Base-by-base conservation (phyloP, 768 basidiomycete species). In the Neoboletus magnificus region DNA sequence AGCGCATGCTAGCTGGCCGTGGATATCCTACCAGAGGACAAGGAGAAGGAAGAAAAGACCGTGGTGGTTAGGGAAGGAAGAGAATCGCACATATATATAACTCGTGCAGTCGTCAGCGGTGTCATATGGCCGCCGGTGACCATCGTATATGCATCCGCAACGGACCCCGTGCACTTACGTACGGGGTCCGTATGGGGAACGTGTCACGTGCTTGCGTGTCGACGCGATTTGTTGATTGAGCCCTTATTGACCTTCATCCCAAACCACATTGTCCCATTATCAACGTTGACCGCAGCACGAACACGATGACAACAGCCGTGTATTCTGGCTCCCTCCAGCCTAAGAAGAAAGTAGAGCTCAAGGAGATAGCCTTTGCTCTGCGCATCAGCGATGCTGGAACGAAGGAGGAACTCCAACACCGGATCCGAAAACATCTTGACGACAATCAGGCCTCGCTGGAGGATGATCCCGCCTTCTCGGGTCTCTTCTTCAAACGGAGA, bases 321-420 rank as follows among this genome's bases (percentile, higher is more conserved):
- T 85, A 73, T 64, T 64, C 79, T 39, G 86, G 86, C 44, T 68
- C 81, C 27, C 77, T 87, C 27, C 77, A 75, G 56, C 63, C 79
- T n/a, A 87, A 88, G 72, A 87, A 85, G 73, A 88, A 88, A 68
- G 74, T 75, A 4, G 86, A 88, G 22, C 78, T 89, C 4, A 84
- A 80, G 61, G 79, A 81, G 54, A 82, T 88, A 35, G 84, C 86
- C 1, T 2, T 57, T 5, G 82, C 83, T 5, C 77, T 89, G 23
- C 65, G 68, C 1, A 68, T 86, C 55, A 78, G 75, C 44, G 79
- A 81, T 50, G 54, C 71, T 35, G 86, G 86, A 37, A 88, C 83
- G 2, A 85, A 81, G 57, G 85, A 87, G 30, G 84, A 86, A 4
- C 57, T 88, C 12, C 79, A 81, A 51, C 65, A 65, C n/a, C 76